A percentile compares a stretch with the other conserved stretches of the same genome.
phyloP scores from a whole-genome alignment of 1,139 yeast species.

The Sugiyamaella novakii region DNA sequence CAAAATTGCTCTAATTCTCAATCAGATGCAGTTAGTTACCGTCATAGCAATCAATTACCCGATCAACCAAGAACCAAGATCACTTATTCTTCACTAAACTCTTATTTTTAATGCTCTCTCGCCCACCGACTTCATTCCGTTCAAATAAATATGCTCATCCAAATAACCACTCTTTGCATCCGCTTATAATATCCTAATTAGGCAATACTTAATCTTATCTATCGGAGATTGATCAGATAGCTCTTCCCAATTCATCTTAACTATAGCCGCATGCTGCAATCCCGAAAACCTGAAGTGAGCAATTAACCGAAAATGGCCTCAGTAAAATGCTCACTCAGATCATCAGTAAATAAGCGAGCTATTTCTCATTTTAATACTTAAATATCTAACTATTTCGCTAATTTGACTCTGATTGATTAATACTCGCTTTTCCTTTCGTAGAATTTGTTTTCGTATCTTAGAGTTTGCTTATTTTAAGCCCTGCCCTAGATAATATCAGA shows the following conservation, averaged over 20 bases:
- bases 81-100: no score
- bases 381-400: no score
- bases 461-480: no score
- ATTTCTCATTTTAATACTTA: not conserved
- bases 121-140: not conserved
- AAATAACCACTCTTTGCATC: not conserved
- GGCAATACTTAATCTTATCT: conserved; percentile 9
- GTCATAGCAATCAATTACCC: no score
- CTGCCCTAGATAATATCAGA: no score
- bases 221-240: conserved; percentile 6
- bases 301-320: conserved; percentile 10
- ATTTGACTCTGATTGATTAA: no score
- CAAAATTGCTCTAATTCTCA: no score
- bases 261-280: not conserved
- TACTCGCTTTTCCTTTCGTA: no score
- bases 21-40: no score
- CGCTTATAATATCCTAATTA: conserved; percentile 10
- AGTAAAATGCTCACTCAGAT: conserved; percentile 3
- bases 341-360: conserved; percentile 7
- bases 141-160: conserved; percentile 4
- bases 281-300: not conserved
- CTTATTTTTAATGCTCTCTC: no score
- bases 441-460: no score
- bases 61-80: no score
- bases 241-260: conserved; percentile 2